Evolutionary conservation across 148 eudicot genomes (phyloP).

Genomic region (Persicaria maculosa): DNA sequence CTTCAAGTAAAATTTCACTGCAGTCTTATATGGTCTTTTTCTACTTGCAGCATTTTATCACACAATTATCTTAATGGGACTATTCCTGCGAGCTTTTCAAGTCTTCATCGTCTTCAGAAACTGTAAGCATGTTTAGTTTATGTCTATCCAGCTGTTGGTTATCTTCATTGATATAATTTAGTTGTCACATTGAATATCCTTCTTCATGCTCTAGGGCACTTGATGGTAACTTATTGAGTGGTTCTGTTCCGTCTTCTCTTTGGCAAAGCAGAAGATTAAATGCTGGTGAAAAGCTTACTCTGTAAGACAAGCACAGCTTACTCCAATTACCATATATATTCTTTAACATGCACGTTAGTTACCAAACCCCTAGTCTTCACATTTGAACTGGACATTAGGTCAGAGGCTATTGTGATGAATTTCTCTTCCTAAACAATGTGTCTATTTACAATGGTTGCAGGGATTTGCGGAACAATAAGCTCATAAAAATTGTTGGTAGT

Average conservation of each 20-base stretch:
- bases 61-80: conserved; percentile 59
- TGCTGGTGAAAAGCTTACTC: conserved; percentile 36
- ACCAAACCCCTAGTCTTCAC: too few relatives aligned
- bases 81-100: conserved; percentile 56
- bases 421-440: neutral
- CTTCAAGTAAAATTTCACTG: neutral
- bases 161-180: neutral
- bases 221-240: conserved; percentile 46
- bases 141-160: neutral
- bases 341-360: too few relatives aligned
- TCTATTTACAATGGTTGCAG: conserved; percentile 31
- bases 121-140: conserved; percentile 37
- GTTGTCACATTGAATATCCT: neutral
- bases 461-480: conserved; percentile 57
- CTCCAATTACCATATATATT: neutral
- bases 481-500: conserved; percentile 44
- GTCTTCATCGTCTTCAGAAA: conserved; percentile 60
- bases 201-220: conserved; percentile 36
- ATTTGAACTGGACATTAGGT: too few relatives aligned
- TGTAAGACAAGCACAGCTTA: conserved; percentile 37
- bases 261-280: conserved; percentile 46
- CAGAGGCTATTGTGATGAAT: too few relatives aligned
- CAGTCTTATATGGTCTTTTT: neutral
- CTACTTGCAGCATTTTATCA: conserved; percentile 52
- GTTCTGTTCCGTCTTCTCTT: conserved; percentile 54